Base-by-base conservation (phyloP, 2,329 filamentous ascomycete species). In the Ophiocordyceps camponoti-leonardi region DNA sequence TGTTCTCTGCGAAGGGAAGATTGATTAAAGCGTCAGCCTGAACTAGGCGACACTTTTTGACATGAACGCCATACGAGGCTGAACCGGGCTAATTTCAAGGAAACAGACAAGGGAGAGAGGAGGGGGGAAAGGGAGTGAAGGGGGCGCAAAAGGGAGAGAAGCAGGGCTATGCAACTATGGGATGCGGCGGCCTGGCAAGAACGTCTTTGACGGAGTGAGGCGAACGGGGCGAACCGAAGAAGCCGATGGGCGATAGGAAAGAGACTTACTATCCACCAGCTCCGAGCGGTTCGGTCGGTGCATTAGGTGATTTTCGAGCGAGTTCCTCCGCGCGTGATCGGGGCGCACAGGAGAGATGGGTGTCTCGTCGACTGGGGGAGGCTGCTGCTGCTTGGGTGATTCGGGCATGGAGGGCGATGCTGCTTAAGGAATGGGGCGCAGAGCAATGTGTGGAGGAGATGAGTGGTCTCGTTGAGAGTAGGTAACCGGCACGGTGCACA, bases 211-310 rank as follows among this genome's bases (percentile, higher is more conserved):
- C 1, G 19, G 22, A 43, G 19, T 44, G 33, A 41, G 23, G n/a
- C 30, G 22, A 12, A n/a, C 20, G 42, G 13, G 33, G 30, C 44
- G 16, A 23, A 23, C 44, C 23, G 26, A 5, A 11, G 6, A 14
- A 8, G 28, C 28, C 23, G 35, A 8, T n/a, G 44, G 37, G 43
- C 33, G 31, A 14, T 16, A 35, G 18, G 7, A 19, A 13, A 10
- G 23, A 28, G 41, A 65, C 77, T 50, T 68, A 88, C 84, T 83
- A 59, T 92, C 83, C 50, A 94, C 68, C 20, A 95, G 71, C 56
- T 86, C 78, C 33, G 86, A 75, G 47, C 83, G 79, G 20, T 86
- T 76, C 22, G 83, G 83, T 39, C 86, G 82, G 54, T 79, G 76
- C 59, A 79, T 74, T 45, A 86, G 69, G 56, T 84, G 77, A 54